Base-by-base conservation (phyloP, 305 asterid genomes). In the Plantago coronopus region DNA sequence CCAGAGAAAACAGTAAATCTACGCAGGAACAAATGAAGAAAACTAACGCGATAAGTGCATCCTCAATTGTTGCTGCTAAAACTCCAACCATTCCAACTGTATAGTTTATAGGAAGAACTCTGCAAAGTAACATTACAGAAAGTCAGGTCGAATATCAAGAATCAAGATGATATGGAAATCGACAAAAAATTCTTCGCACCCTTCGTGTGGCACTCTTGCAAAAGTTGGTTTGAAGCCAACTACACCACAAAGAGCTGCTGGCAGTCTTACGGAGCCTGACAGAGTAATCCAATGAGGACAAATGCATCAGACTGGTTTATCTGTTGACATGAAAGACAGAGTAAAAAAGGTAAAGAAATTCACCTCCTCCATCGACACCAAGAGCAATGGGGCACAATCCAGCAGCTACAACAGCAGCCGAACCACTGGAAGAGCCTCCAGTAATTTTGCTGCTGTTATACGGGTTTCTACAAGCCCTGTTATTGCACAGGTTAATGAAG, bases 351-450 rank as follows among this genome's bases (percentile, higher is more conserved):
- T 14, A 54, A 6, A 4, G 18, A 5, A 25, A 14, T 47, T 47
- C 72, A 90, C 97, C 98, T 84, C 98, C 98, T 63, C 98, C 98
- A 57, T 91, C 98, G 17, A 91, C 93, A 40, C 98, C 98, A 17
- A 91, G 96, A 4, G 98, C 93, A 54, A 76, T 75, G 18, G 98
- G 98, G 79, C 98, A 91, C 59, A 91, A 49, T 47, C 98, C 98
- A 20, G 96, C 94, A 44, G 94, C 87, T 3, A 88, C 98, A 31
- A 88, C 94, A 45, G 96, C 96, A 44, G 96, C 96, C 65, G 98
- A 91, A 34, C 98, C 98, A 77, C 98, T 84, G 20, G 98, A 91
- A 56, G 98, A 91, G 19, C 98, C 98, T 69, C 98, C 98, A 6
- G 96, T 74, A 22, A 91, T 84, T 80, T 71, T 85, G 64, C 64